Evolutionary conservation across 1,284 basidiomycete genomes (phyloP).

Genomic region (Tetrapyrgos nigripes): DNA sequence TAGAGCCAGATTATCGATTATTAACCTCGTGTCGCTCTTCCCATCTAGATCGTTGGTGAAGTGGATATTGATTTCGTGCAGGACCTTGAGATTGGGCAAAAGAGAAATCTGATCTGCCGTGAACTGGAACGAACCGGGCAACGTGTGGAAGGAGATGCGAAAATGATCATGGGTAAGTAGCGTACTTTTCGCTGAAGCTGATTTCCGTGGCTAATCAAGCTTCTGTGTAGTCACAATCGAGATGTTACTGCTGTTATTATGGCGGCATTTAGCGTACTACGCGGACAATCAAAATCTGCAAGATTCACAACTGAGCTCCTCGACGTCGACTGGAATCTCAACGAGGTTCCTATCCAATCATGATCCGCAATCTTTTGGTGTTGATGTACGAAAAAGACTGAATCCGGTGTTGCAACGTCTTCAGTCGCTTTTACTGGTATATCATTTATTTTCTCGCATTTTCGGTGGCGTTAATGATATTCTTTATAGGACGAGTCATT

Average conservation of each 20-base stretch:
- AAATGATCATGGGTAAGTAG: conserved; percentile 61
- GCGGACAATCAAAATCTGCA: conserved; percentile 46
- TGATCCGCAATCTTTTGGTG: conserved; percentile 57
- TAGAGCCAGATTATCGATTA: not conserved
- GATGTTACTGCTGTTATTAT: conserved; percentile 84
- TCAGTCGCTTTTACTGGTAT: conserved; percentile 56
- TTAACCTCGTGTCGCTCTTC: conserved; percentile 6
- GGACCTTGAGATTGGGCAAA: conserved; percentile 71
- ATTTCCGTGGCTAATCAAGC: conserved; percentile 11
- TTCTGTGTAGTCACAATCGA: conserved; percentile 70
- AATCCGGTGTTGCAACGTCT: conserved; percentile 57
- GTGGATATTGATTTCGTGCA: conserved; percentile 62
- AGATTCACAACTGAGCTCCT: conserved; percentile 43
- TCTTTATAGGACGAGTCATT: conserved; percentile 39
- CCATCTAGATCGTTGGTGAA: conserved; percentile 64
- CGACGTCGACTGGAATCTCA: conserved; percentile 53
- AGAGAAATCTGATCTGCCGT: conserved; percentile 65
- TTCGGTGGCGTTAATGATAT: conserved; percentile 1
- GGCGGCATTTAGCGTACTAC: conserved; percentile 83
- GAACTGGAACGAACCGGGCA: conserved; percentile 59
- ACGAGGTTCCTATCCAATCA: conserved; percentile 62
- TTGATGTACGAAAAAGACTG: conserved; percentile 60
- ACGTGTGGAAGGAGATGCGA: conserved; percentile 52
- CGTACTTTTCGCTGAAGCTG: conserved; percentile 10
- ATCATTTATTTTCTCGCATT: conserved; percentile 25